phyloP scores from a whole-genome alignment of 2,329 filamentous ascomycete genomes.

The Pyrenochaeta sp. region DNA sequence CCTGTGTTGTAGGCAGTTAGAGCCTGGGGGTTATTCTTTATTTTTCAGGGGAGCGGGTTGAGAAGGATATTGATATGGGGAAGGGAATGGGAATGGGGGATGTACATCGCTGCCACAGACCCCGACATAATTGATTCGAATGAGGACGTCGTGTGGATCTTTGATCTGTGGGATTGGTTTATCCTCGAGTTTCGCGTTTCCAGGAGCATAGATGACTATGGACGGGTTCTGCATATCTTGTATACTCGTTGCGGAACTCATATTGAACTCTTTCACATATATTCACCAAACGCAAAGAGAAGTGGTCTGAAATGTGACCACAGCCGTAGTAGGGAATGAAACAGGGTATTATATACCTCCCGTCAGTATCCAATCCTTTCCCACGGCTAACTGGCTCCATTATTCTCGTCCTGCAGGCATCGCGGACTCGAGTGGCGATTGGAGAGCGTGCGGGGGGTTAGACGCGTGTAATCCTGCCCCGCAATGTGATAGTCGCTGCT shows the following conservation, averaged over 20 bases:
- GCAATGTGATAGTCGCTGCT: conserved; percentile 1
- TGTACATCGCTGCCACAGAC: conserved; percentile 52
- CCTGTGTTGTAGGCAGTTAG: no score
- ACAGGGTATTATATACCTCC: neutral
- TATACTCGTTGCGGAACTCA: conserved; percentile 2
- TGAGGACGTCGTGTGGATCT: conserved; percentile 51
- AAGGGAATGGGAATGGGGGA: no score
- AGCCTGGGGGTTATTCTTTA: no score
- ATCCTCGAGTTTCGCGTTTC: conserved; percentile 49
- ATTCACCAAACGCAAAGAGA: neutral
- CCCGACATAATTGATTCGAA: conserved; percentile 54
- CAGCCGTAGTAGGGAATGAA: neutral
- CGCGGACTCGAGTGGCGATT: no score
- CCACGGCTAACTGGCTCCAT: neutral
- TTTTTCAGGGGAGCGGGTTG: neutral
- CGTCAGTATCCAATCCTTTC: neutral
- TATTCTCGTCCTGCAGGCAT: neutral
- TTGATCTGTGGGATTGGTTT: conserved; percentile 45
- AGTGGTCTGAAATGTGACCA: no score
- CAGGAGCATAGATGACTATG: conserved; percentile 51
- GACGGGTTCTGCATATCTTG: conserved; percentile 49
- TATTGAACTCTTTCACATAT: neutral
- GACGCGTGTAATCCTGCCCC: conserved; percentile 25
- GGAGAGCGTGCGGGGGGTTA: conserved; percentile 19
- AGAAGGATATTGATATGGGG: neutral